phyloP scores from a whole-genome alignment of 2,329 filamentous ascomycete species.

The Alternaria consortialis region DNA sequence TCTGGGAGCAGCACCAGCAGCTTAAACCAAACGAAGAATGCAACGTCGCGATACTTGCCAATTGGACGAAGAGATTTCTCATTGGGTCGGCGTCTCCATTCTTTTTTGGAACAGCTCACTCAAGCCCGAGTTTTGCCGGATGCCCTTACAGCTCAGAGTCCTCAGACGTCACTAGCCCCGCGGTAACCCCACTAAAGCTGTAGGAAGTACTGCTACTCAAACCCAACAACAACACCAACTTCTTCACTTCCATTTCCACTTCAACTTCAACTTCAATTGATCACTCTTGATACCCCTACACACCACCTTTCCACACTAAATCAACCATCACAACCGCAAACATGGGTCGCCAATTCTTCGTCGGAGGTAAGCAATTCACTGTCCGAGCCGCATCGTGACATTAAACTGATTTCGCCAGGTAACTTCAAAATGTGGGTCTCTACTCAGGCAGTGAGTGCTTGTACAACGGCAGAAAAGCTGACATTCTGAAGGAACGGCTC shows the following conservation, averaged over 20 bases:
- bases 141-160: conserved; percentile 11
- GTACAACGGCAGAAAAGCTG: conserved; percentile 16
- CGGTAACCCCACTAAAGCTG: conserved; percentile 38
- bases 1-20: not conserved
- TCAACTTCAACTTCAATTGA: conserved; percentile 10
- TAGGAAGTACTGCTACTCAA: conserved; percentile 25
- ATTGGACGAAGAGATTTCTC: conserved; percentile 13
- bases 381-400: not conserved
- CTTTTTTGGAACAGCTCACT: conserved; percentile 30
- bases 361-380: conserved; percentile 68
- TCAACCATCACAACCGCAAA: conserved; percentile 59
- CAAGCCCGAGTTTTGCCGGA: conserved; percentile 44
- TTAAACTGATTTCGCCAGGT: conserved; percentile 11
- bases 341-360: conserved; percentile 96
- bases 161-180: conserved; percentile 33
- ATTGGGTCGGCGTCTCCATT: conserved; percentile 36
- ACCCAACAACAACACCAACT: conserved; percentile 45
- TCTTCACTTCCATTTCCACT: conserved; percentile 13
- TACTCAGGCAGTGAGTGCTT: conserved; percentile 35
- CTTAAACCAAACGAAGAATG: not conserved
- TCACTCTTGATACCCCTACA: conserved; percentile 15
- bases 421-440: conserved; percentile 95
- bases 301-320: conserved; percentile 12
- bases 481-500: conserved; percentile 82
- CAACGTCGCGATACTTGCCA: conserved; percentile 8